These are phyloP conservation scores for Margaritispora aquatica DNA, from an alignment of 495 filamentous ascomycete genomes.

Conservation along the genomic window DNA sequence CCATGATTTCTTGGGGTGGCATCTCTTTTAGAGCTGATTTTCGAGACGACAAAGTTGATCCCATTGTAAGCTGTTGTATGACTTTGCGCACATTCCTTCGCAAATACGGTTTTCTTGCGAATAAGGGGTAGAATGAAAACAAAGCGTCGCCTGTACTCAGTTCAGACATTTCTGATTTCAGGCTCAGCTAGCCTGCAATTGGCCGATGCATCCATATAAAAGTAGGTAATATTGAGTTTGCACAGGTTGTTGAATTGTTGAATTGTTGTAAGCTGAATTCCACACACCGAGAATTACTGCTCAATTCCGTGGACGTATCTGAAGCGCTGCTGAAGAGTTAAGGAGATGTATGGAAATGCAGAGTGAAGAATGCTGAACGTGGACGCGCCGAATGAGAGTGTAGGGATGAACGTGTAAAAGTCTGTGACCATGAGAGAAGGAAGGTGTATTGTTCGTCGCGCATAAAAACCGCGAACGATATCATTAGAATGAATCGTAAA, in stretches of 20 bases:
- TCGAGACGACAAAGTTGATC: slow-evolving; percentile 9
- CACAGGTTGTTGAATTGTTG: too few species aligned
- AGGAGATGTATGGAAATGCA: background rate
- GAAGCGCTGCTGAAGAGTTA: background rate
- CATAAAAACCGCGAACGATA: background rate
- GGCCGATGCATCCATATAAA: slow-evolving; percentile 9
- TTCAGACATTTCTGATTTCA: slow-evolving; percentile 20
- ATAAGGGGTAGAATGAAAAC: background rate
- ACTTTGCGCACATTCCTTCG: slow-evolving; percentile 18
- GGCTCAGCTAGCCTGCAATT: slow-evolving; percentile 12
- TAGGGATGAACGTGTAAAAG: background rate
- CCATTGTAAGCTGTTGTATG: slow-evolving; percentile 15
- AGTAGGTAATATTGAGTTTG: background rate
- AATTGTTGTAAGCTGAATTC: too few species aligned
- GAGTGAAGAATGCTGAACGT: background rate
- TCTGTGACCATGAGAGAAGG: background rate
- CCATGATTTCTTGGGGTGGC: background rate
- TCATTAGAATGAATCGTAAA: background rate
- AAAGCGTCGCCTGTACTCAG: slow-evolving; percentile 9
- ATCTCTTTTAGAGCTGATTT: background rate
- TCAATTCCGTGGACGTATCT: too few species aligned
- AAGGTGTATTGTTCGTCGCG: background rate
- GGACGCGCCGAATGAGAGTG: background rate
- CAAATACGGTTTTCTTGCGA: slow-evolving; percentile 6
- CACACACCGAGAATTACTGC: too few species aligned